These are phyloP conservation scores for Aspergillus egyptiacus DNA, from an alignment of 495 filamentous ascomycete species.

Conservation along the genomic window DNA sequence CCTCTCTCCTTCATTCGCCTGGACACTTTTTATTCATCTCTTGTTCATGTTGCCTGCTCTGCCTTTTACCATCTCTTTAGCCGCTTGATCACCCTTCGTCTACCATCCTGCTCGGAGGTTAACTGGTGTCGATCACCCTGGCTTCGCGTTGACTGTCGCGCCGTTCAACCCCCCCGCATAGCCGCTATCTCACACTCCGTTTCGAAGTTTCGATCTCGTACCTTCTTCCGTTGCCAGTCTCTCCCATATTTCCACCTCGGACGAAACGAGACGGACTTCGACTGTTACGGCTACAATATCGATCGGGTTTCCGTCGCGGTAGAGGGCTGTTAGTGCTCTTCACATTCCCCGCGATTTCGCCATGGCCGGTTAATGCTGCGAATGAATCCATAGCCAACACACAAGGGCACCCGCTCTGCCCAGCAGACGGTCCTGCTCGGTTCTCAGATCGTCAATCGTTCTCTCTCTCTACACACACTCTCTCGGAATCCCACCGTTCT, in stretches of 20 bases:
- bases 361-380: constrained; percentile 43
- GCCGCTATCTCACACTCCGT: constrained; percentile 22
- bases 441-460: constrained; percentile 10
- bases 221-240: constrained; percentile 19
- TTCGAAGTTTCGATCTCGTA: constrained; percentile 7
- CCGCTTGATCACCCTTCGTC: constrained; percentile 7
- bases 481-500: not conserved
- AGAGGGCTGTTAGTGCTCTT: constrained; percentile 13
- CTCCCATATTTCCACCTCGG: constrained; percentile 6
- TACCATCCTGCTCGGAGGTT: constrained; percentile 27
- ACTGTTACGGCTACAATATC: not conserved
- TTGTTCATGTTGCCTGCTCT: not conserved
- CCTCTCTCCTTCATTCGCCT: not conserved
- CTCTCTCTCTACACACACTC: no score
- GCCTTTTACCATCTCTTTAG: not conserved
- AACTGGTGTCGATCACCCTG: constrained; percentile 30
- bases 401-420: constrained; percentile 45
- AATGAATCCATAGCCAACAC: constrained; percentile 41
- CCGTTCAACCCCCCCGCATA: constrained; percentile 32
- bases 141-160: constrained; percentile 38
- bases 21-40: not conserved
- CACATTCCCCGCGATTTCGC: constrained; percentile 19
- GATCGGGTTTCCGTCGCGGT: not conserved
- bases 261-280: not conserved
- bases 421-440: constrained; percentile 44